phyloP scores from a whole-genome alignment of 129 eudicot genomes.

The Deinandra increscens region DNA sequence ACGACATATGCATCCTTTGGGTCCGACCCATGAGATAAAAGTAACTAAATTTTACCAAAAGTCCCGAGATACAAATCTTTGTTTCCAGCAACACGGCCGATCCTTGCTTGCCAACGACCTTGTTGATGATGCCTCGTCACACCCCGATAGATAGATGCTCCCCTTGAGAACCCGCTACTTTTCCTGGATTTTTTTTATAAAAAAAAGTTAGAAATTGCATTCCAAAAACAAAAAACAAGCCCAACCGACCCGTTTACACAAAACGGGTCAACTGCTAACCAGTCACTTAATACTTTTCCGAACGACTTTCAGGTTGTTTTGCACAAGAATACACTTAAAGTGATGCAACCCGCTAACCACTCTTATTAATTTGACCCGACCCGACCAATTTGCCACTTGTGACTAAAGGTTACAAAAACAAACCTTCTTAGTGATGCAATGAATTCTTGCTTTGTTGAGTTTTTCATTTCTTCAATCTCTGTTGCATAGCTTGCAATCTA shows the following conservation, averaged over 20 bases:
- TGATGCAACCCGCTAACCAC: too few relatives aligned
- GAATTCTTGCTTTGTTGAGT: constrained; percentile 77
- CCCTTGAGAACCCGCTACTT: constrained; percentile 94
- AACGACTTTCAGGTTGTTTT: too few relatives aligned
- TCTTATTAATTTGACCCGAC: too few relatives aligned
- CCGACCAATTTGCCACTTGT: neutral
- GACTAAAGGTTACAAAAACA: neutral
- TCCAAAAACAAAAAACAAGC: neutral
- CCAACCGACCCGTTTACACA: too few relatives aligned
- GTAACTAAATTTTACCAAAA: constrained; percentile 47
- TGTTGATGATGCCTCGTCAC: constrained; percentile 98
- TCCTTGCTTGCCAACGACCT: constrained; percentile 99
- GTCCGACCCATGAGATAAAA: neutral
- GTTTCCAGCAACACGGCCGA: constrained; percentile 97
- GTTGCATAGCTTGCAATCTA: constrained; percentile 64
- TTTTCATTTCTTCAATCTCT: constrained; percentile 87
- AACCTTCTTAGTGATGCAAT: constrained; percentile 89
- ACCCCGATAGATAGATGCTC: constrained; percentile 91
- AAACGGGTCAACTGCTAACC: too few relatives aligned
- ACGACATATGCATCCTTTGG: neutral
- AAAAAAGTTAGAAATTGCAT: neutral
- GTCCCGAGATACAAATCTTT: constrained; percentile 94
- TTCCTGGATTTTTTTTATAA: constrained; percentile 39
- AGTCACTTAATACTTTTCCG: neutral
- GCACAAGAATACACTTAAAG: neutral